Evolutionary conservation across 1,284 basidiomycete genomes (phyloP), one percentile per base, ranked within the genome.

Genomic region (Gyrodon tennesseensis): DNA sequence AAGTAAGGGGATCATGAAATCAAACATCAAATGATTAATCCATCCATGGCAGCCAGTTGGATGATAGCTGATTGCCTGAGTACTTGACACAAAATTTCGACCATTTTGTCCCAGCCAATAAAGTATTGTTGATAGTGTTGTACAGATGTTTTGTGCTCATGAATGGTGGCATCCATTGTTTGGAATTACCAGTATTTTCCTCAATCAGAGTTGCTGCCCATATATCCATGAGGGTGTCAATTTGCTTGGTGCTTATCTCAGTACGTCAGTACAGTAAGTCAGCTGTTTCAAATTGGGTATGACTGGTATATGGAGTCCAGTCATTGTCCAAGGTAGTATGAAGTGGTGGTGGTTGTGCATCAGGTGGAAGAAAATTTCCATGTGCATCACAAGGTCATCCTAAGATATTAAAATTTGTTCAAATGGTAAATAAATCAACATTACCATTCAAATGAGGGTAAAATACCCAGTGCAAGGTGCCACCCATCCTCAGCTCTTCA

Each of bases 61-160:
- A 19, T 7, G 7, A 44, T 7, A 7, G 43, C 12, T 23, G 43
- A 40, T 60, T 44, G 2, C 72, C 74, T 19, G 58, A 60, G 31
- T 74, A 76, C 7, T 61, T 54, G 3, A 75, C 48, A 2, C 48
- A 46, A 48, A 78, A 72, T 2, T 58, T 71, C 44, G 73, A 52
- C 77, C 77, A 79, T 7, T 75, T 72, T 3, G 67, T 69, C 56
- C 74, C 71, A 6, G 77, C 78, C 41, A 71, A 49, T 21, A 49
- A 40, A 7, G 70, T 75, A 6, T 27, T 51, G 54, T 80, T 74
- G 29, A 80, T 79, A 4, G 58, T 67, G 5, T 65, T n/a, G 41
- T 78, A 76, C 3, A 80, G 46, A 13, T 78, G 66, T 15, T 71
- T 48, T 48, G 71, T 55, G 25, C 65, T 63, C 5, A 54, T 27